Evolutionary conservation across 352 stramenopile species (phyloP), one percentile per base, ranked within the genome.

Genomic region (Globisporangium radiosum): DNA sequence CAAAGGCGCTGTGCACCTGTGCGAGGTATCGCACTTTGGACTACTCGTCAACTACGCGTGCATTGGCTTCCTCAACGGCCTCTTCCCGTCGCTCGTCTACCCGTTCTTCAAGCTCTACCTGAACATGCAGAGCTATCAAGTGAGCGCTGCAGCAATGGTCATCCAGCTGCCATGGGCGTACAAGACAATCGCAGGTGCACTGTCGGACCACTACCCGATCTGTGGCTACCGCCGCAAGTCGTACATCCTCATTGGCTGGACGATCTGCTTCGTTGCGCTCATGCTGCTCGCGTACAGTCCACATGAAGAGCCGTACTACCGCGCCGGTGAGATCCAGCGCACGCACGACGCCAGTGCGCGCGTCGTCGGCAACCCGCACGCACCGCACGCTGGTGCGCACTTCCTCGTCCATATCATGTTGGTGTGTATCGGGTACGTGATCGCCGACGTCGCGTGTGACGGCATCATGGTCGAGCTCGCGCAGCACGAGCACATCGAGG

Each of bases 51-150:
- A 91, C 60, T 89, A 91, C 59, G 69, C 72, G 36, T 85, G 70
- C 60, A 87, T 88, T 40, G 81, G 81, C n/a, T 87, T 85, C 53
- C 69, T 87, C 47, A 83, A 89, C 56, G 78, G 76, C 1, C 69
- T 88, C 54, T 66, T 89, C 47, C 77, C 76, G 40, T n/a, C n/a
- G n/a, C n/a, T n/a, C n/a, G n/a, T n/a, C n/a, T n/a, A n/a, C n/a
- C n/a, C n/a, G n/a, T n/a, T 89, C 57, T 84, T 91, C 66, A 90
- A 85, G 63, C 64, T 87, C 44, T 90, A 90, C 52, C 69, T 90
- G 54, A 87, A 90, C 57, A 88, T 88, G 76, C 70, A 84, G 56
- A 75, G 76, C 53, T 88, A 85, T 57, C 76, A 88, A 52, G 77
- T 79, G 15, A 75, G 65, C 17, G 76, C 78, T 2, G 81, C 81